Percentiles rank a stretch among this genome's conserved stretches.
Conservation (phyloP, 192 early-diverging fungal genomes). For the Cladochytrium replicatum region DNA sequence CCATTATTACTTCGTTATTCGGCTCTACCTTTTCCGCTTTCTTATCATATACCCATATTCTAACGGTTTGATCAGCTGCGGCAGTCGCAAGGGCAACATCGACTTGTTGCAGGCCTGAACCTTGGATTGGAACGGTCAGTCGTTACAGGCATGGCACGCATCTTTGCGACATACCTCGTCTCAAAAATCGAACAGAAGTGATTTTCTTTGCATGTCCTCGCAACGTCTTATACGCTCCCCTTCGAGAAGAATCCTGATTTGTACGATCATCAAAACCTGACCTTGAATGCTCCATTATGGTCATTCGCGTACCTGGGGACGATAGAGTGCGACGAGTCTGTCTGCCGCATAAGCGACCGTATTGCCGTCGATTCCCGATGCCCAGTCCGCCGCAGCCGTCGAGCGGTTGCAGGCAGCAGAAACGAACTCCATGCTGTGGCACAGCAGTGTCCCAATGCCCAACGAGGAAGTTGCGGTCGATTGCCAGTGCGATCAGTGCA, state of each 20-base stretch:
- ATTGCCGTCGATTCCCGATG: conserved; percentile 35
- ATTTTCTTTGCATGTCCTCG: conserved; percentile 68
- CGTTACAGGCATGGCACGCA: neutral
- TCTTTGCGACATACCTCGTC: conserved; percentile 30
- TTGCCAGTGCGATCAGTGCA: too few relatives aligned
- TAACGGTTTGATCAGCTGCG: conserved; percentile 65
- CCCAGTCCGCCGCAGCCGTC: conserved; percentile 54
- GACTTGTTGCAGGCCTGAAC: conserved; percentile 16
- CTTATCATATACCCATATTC: conserved; percentile 59
- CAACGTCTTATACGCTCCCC: conserved; percentile 49
- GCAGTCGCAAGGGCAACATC: conserved; percentile 64
- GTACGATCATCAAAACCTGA: too few relatives aligned
- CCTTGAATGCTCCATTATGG: neutral
- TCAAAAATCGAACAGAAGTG: conserved; percentile 63
- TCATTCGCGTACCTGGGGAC: conserved; percentile 45
- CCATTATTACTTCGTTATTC: neutral
- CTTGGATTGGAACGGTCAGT: conserved; percentile 15
- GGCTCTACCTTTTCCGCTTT: conserved; percentile 9
- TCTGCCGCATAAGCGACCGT: conserved; percentile 64
- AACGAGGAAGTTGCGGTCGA: too few relatives aligned
- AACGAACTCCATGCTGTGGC: conserved; percentile 35
- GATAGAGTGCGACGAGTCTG: conserved; percentile 58
- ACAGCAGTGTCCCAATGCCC: too few relatives aligned
- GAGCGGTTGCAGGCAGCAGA: conserved; percentile 56
- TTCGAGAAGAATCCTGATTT: conserved; percentile 27